Conservation (phyloP, 495 filamentous ascomycete genomes). For the Tuber brumale region DNA sequence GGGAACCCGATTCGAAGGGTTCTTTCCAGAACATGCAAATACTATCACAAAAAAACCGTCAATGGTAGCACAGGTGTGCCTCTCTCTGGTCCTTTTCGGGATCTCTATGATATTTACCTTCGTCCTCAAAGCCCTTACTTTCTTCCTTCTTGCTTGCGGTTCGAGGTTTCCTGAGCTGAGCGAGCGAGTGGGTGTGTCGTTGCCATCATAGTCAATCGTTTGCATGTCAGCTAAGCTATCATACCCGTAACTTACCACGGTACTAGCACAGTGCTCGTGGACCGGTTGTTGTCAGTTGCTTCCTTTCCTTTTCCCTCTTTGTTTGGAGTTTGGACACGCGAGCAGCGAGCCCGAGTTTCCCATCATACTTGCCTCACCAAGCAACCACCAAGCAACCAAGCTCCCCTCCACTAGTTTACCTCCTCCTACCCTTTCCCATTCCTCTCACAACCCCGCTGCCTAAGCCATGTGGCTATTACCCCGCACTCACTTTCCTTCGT, state of each 20-base stretch:
- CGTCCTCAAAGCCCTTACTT: neutral
- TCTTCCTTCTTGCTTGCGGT: neutral
- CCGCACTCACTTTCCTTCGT: conserved; percentile 13
- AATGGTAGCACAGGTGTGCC: conserved; percentile 20
- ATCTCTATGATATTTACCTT: neutral
- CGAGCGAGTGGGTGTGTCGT: neutral
- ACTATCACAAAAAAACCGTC: conserved; percentile 11
- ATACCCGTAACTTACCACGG: too few relatives aligned
- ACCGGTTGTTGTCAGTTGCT: neutral
- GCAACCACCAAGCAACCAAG: too few relatives aligned
- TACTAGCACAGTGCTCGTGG: neutral
- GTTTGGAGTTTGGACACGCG: neutral
- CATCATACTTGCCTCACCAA: neutral
- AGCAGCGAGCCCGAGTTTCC: neutral
- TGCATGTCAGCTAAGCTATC: neutral
- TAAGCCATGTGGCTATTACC: conserved; percentile 4
- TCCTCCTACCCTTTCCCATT: neutral
- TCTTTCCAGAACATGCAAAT: conserved; percentile 29
- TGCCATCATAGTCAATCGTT: neutral
- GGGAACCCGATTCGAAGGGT: conserved; percentile 22
- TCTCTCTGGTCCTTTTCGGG: neutral
- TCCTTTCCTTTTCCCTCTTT: neutral
- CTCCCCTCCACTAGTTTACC: neutral
- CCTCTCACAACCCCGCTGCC: conserved; percentile 1
- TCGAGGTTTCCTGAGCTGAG: neutral